Percentiles rank a stretch among this genome's conserved stretches.
phyloP scores from a whole-genome alignment of 2,329 filamentous ascomycete genomes.

The Elsinoe fawcettii region DNA sequence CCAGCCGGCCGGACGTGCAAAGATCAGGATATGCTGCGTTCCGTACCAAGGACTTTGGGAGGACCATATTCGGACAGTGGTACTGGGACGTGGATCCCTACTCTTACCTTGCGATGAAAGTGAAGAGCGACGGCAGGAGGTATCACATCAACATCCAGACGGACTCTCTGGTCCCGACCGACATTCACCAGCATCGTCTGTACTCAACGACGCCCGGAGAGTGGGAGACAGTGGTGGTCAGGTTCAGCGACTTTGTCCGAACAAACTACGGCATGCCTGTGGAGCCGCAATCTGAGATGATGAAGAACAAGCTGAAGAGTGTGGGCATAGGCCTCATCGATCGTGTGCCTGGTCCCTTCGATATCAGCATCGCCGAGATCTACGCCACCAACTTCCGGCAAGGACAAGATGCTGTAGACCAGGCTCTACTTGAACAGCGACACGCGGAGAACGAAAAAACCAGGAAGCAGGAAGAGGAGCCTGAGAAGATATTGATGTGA shows the following conservation, averaged over 20 bases:
- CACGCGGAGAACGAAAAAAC: conserved; percentile 21
- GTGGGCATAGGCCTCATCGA: conserved; percentile 87
- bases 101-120: conserved; percentile 73
- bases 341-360: conserved; percentile 78
- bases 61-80: conserved; percentile 76
- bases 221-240: conserved; percentile 93
- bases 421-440: conserved; percentile 23
- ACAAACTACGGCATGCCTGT: conserved; percentile 89
- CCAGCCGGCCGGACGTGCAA: conserved; percentile 63
- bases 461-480: conserved; percentile 27
- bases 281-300: conserved; percentile 84
- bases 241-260: conserved; percentile 86
- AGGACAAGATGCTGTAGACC: conserved; percentile 29
- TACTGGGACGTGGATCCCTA: conserved; percentile 89
- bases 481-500: conserved; percentile 32
- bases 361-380: conserved; percentile 73
- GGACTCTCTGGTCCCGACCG: conserved; percentile 86
- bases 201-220: conserved; percentile 70
- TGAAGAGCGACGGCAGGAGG: conserved; percentile 83
- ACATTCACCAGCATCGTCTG: conserved; percentile 88
- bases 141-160: conserved; percentile 97
- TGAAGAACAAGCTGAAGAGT: conserved; percentile 76
- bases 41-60: conserved; percentile 67
- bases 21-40: conserved; percentile 84
- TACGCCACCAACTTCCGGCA: conserved; percentile 74